phyloP scores from a whole-genome alignment of 441 rosid genomes.

The Eruca vesicaria region DNA sequence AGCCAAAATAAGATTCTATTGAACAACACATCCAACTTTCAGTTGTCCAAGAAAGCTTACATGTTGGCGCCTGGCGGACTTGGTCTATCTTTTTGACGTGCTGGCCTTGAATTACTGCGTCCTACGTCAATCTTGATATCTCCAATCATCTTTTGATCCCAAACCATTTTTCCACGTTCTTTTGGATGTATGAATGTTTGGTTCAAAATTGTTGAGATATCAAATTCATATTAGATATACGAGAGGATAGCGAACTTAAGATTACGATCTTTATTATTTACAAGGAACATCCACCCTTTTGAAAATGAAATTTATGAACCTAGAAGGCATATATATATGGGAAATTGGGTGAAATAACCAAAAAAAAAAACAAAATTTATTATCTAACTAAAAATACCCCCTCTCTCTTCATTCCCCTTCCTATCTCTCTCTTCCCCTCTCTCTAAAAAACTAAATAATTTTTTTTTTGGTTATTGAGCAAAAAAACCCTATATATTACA shows the following conservation, averaged over 20 bases:
- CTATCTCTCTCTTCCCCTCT: too few relatives aligned
- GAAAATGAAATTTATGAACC: neutral
- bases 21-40: neutral
- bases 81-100: neutral
- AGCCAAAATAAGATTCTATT: neutral
- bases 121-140: neutral
- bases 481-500: neutral
- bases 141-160: neutral
- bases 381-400: too few relatives aligned
- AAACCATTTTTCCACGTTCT: neutral
- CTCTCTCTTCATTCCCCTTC: too few relatives aligned
- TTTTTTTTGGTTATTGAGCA: too few relatives aligned
- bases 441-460: too few relatives aligned
- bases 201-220: neutral
- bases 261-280: neutral
- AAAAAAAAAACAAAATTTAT: too few relatives aligned
- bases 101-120: neutral
- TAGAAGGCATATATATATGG: too few relatives aligned
- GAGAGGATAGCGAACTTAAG: neutral
- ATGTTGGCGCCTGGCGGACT: constrained; percentile 2
- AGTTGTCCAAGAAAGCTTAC: neutral
- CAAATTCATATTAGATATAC: neutral
- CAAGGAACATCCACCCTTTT: neutral
- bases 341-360: too few relatives aligned
- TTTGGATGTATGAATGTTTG: neutral